Evolutionary conservation across 2,329 filamentous ascomycete genomes (phyloP).

Genomic region (Alternaria incomplexa): DNA sequence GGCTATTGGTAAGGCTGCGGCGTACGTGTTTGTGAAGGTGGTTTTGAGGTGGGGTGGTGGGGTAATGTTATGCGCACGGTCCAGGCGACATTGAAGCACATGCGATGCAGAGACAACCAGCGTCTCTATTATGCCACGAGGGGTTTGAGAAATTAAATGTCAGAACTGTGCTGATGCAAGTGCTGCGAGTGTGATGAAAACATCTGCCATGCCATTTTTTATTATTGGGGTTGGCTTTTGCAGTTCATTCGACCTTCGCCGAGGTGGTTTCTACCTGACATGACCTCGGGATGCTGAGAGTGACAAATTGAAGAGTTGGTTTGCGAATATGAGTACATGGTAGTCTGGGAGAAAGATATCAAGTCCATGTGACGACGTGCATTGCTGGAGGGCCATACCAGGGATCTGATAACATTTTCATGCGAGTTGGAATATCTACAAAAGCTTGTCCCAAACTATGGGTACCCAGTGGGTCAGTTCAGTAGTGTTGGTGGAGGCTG

Average conservation of each 20-base stretch:
- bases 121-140: background rate
- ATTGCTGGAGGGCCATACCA: background rate
- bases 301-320: background rate
- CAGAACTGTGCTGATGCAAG: background rate
- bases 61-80: slow-evolving; percentile 16
- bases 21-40: background rate
- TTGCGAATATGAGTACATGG: background rate
- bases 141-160: background rate
- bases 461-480: slow-evolving; percentile 3
- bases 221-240: background rate
- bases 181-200: background rate
- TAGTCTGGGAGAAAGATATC: background rate
- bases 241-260: background rate
- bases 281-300: background rate
- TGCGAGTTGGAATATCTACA: background rate
- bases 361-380: background rate
- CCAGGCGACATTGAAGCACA: background rate
- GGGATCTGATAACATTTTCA: background rate
- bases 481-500: slow-evolving; percentile 7
- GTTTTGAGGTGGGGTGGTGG: slow-evolving; percentile 22
- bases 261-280: background rate
- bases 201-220: background rate
- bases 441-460: slow-evolving; percentile 7
- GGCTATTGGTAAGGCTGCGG: slow-evolving; percentile 1
- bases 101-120: background rate